Conservation (phyloP, 1,284 basidiomycete species). For the Phenoliferia sp. region DNA sequence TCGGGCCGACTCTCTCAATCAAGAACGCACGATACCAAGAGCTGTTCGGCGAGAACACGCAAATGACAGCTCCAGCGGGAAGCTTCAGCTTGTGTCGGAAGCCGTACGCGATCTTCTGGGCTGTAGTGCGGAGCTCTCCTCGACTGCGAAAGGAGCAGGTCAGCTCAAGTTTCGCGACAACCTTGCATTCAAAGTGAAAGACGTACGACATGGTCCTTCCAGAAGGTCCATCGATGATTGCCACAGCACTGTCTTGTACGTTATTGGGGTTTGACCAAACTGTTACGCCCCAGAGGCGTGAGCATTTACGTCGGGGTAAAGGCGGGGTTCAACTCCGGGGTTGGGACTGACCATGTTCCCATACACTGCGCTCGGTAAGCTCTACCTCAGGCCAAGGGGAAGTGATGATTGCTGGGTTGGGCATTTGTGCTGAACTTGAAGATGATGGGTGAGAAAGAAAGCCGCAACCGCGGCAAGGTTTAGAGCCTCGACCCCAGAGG, state of each 20-base stretch:
- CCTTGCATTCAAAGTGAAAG: neutral
- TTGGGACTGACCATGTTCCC: neutral
- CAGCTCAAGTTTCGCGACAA: neutral
- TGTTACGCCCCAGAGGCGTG: neutral
- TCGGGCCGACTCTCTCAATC: too few species aligned
- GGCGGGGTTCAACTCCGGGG: too few species aligned
- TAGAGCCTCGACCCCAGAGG: too few species aligned
- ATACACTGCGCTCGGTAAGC: neutral
- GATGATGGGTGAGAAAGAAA: too few species aligned
- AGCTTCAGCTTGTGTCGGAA: slow-evolving; percentile 15
- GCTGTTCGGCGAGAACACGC: slow-evolving; percentile 35
- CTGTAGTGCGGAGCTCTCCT: slow-evolving; percentile 9
- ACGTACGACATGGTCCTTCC: slow-evolving; percentile 28
- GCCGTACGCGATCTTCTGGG: slow-evolving; percentile 31
- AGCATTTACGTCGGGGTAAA: neutral
- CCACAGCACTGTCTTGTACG: slow-evolving; percentile 16
- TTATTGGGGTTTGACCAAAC: slow-evolving; percentile 30
- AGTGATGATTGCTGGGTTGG: neutral
- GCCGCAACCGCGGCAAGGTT: too few species aligned
- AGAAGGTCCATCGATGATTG: slow-evolving; percentile 32
- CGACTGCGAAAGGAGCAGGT: slow-evolving; percentile 7
- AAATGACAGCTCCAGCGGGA: slow-evolving; percentile 20
- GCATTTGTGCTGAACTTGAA: too few species aligned
- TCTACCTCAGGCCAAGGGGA: neutral
- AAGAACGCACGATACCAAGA: slow-evolving; percentile 11